phyloP scores from a whole-genome alignment of 805 yeast genomes.

The Sugiyamaella smithiae region DNA sequence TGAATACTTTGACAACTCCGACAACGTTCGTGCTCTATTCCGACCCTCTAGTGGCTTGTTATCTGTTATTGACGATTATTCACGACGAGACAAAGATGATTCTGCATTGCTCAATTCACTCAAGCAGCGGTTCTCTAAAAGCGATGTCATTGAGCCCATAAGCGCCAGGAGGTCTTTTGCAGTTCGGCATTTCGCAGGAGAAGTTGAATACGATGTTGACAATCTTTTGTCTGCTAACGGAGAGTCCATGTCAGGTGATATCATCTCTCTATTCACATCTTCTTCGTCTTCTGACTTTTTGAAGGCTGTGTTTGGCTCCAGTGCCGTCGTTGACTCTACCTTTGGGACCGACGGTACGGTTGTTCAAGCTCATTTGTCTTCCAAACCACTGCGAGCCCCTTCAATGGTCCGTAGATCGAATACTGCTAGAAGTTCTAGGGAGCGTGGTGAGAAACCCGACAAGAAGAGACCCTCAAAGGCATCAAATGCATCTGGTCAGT shows the following conservation, averaged over 20 bases:
- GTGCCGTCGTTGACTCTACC: conserved; percentile 38
- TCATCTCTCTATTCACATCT: conserved; percentile 38
- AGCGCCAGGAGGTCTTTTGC: conserved; percentile 45
- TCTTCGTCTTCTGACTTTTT: conserved; percentile 39
- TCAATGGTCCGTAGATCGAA: conserved; percentile 29
- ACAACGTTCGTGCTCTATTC: conserved; percentile 53
- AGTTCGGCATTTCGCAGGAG: conserved; percentile 57
- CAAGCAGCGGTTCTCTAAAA: conserved; percentile 33
- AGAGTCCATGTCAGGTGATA: conserved; percentile 47
- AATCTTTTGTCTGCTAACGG: conserved; percentile 51
- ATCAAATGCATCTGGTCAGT: conserved; percentile 33
- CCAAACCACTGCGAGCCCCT: conserved; percentile 41
- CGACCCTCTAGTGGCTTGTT: conserved; percentile 38
- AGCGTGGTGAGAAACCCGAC: conserved; percentile 14
- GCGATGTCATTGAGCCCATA: conserved; percentile 28
- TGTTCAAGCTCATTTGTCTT: conserved; percentile 38
- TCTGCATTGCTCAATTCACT: conserved; percentile 32
- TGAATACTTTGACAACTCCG: conserved; percentile 56
- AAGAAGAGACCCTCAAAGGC: neutral
- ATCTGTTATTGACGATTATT: conserved; percentile 38
- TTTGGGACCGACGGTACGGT: conserved; percentile 34
- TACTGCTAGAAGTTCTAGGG: conserved; percentile 2
- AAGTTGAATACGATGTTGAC: conserved; percentile 52
- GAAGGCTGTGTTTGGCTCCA: conserved; percentile 32
- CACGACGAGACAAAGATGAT: conserved; percentile 36